A percentile compares a stretch with the other conserved stretches of the same genome.
Conservation (phyloP, 441 rosid genomes). For the Pelargonium citronellum region DNA sequence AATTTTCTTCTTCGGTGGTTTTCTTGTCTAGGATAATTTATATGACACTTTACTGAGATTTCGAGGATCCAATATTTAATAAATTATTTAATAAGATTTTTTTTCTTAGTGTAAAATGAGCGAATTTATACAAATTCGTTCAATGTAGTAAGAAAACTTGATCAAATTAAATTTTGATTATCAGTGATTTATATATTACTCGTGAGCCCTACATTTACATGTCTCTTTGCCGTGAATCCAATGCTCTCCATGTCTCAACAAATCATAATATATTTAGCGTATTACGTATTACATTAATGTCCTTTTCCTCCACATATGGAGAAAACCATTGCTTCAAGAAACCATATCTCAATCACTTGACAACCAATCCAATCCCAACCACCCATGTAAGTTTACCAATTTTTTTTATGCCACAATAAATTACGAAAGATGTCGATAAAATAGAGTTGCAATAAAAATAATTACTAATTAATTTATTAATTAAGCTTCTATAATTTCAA, state of each 20-base stretch:
- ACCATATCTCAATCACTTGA: not conserved
- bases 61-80: too few relatives aligned
- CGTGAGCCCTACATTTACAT: too few relatives aligned
- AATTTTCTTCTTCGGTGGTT: not conserved
- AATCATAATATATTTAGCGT: not conserved
- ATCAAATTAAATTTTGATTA: too few relatives aligned
- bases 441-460: not conserved
- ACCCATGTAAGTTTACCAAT: not conserved
- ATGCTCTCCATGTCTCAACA: too few relatives aligned
- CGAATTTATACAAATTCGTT: too few relatives aligned
- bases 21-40: too few relatives aligned
- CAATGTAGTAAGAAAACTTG: too few relatives aligned
- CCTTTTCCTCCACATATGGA: constrained; percentile 1
- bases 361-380: constrained; percentile 3
- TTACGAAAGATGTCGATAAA: not conserved
- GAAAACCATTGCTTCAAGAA: not conserved
- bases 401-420: not conserved
- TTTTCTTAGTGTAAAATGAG: too few relatives aligned
- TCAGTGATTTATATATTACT: too few relatives aligned
- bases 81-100: too few relatives aligned
- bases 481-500: not conserved
- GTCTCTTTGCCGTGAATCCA: too few relatives aligned
- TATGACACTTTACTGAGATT: too few relatives aligned
- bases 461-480: not conserved
- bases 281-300: not conserved